A percentile compares a stretch with the other conserved stretches of the same genome.
Conservation (phyloP, 2,329 filamentous ascomycete species). For the Daldinia eschscholtzii region DNA sequence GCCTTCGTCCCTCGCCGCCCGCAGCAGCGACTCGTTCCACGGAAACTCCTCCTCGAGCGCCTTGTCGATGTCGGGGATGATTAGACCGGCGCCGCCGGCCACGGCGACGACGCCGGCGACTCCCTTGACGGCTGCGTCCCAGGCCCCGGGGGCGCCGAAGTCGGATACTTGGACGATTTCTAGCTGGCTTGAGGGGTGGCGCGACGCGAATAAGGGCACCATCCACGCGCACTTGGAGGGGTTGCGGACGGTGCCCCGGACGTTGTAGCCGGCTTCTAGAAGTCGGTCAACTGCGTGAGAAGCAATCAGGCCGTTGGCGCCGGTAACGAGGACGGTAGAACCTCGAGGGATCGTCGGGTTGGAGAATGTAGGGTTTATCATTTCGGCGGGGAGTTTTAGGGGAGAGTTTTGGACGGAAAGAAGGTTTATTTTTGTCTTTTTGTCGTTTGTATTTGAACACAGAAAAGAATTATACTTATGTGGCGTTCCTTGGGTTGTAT, state of each 20-base stretch:
- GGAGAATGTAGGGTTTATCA: slow-evolving; percentile 27
- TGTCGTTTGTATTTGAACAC: too few species aligned
- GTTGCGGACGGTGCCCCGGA: slow-evolving; percentile 60
- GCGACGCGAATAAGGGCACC: slow-evolving; percentile 44
- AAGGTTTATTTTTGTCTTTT: neutral
- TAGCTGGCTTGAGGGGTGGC: slow-evolving; percentile 48
- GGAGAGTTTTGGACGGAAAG: neutral
- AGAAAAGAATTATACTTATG: neutral
- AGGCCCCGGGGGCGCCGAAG: slow-evolving; percentile 45
- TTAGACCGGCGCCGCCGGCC: slow-evolving; percentile 42
- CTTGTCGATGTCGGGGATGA: slow-evolving; percentile 45
- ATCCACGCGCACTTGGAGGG: slow-evolving; percentile 52
- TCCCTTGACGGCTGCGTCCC: slow-evolving; percentile 45
- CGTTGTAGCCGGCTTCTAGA: slow-evolving; percentile 56
- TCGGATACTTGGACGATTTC: slow-evolving; percentile 50
- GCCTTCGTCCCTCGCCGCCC: slow-evolving; percentile 44
- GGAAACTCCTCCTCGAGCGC: slow-evolving; percentile 43
- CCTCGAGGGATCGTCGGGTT: slow-evolving; percentile 41
- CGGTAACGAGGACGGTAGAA: slow-evolving; percentile 58
- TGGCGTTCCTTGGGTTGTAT: neutral
- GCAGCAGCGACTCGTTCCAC: slow-evolving; percentile 42
- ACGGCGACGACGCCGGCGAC: slow-evolving; percentile 50
- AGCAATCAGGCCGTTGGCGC: slow-evolving; percentile 58
- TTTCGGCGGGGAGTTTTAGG: neutral
- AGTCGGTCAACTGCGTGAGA: slow-evolving; percentile 57